phyloP scores from a whole-genome alignment of 2,329 filamentous ascomycete species.

The Fusarium buharicum region DNA sequence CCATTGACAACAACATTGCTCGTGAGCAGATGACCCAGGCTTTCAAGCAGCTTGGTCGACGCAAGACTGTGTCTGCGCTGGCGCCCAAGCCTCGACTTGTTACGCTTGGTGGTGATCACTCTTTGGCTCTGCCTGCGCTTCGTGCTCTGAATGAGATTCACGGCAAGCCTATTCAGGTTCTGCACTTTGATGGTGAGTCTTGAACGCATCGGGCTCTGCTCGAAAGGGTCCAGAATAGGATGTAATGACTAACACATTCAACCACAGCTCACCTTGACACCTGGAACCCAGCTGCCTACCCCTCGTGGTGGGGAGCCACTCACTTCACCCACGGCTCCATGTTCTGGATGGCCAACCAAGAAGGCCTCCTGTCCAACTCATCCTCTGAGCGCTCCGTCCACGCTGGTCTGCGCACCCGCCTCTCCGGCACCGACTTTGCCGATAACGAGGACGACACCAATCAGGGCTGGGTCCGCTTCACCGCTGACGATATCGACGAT shows the following conservation, averaged over 20 bases:
- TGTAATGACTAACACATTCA: neutral
- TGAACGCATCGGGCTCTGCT: neutral
- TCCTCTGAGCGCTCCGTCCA: slow-evolving; percentile 80
- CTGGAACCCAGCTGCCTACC: slow-evolving; percentile 85
- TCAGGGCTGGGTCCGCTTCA: slow-evolving; percentile 83
- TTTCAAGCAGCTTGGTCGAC: slow-evolving; percentile 72
- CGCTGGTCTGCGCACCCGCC: slow-evolving; percentile 81
- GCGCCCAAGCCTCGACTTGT: slow-evolving; percentile 65
- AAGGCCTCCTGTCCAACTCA: slow-evolving; percentile 78
- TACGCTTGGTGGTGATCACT: slow-evolving; percentile 79
- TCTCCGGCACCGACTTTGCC: slow-evolving; percentile 71
- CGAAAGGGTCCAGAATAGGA: neutral
- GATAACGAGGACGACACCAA: slow-evolving; percentile 78
- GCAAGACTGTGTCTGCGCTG: slow-evolving; percentile 52
- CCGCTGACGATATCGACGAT: slow-evolving; percentile 87
- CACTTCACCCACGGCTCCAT: slow-evolving; percentile 89
- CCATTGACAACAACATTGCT: slow-evolving; percentile 86
- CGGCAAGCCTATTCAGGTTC: slow-evolving; percentile 70
- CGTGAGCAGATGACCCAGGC: slow-evolving; percentile 85
- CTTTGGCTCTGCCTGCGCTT: slow-evolving; percentile 74
- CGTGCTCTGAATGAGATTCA: slow-evolving; percentile 72
- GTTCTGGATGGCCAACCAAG: slow-evolving; percentile 88
- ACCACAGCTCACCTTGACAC: slow-evolving; percentile 75
- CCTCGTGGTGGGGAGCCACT: slow-evolving; percentile 73
- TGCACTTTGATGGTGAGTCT: slow-evolving; percentile 73